These are phyloP conservation scores for Bryoglossum gracile DNA, from an alignment of 495 filamentous ascomycete genomes.

Conservation along the genomic window DNA sequence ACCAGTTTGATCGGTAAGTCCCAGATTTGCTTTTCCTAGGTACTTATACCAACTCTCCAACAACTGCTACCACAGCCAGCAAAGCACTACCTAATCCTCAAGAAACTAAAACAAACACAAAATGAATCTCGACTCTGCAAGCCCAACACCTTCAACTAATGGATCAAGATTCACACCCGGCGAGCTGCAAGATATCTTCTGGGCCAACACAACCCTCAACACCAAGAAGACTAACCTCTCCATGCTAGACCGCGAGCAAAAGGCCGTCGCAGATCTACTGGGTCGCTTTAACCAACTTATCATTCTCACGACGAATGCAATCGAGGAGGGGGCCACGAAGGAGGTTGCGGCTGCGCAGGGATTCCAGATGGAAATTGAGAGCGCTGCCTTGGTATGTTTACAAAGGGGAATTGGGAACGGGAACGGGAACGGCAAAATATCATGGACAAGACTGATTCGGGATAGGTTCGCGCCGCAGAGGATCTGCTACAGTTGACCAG, in stretches of 20 bases:
- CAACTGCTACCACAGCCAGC: too few relatives aligned
- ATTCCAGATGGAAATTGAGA: constrained; percentile 56
- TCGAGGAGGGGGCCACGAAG: constrained; percentile 25
- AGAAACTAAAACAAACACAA: neutral
- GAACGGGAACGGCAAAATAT: too few relatives aligned
- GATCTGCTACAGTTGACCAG: constrained; percentile 56
- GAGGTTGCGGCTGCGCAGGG: constrained; percentile 47
- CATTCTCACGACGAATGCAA: constrained; percentile 37
- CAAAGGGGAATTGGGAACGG: too few relatives aligned
- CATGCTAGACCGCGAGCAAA: constrained; percentile 21
- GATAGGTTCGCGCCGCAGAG: constrained; percentile 55
- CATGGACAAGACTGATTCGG: neutral
- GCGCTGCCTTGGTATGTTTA: constrained; percentile 47
- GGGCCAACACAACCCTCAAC: neutral
- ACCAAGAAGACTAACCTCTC: constrained; percentile 7
- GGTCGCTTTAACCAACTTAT: constrained; percentile 56
- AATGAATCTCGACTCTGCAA: too few relatives aligned
- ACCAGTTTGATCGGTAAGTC: constrained; percentile 21
- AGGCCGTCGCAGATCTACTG: constrained; percentile 46
- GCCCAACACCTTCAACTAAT: too few relatives aligned
- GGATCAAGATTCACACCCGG: neutral
- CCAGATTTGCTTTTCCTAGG: neutral
- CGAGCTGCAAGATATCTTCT: neutral
- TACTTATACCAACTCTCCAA: neutral
- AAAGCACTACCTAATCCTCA: too few relatives aligned